Base-by-base conservation (phyloP, 208 protist genomes). In the Kentomonas sorsogonicus region DNA sequence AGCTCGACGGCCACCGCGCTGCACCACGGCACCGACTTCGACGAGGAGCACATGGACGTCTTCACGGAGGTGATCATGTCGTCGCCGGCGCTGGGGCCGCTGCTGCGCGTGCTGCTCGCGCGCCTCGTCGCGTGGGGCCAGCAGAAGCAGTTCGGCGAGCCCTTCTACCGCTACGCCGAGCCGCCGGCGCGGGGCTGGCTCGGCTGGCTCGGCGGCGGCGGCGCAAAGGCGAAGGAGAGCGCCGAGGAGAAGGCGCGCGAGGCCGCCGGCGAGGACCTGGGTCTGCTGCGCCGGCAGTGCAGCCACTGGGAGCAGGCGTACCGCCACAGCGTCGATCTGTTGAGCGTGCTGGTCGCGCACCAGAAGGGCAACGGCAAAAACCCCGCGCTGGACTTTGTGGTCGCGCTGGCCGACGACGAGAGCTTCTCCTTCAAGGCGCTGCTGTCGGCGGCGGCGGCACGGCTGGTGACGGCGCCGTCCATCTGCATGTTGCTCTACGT, bases 21-120 rank as follows among this genome's bases (percentile, higher is more conserved):
- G 46, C 82, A 91, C 44, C 86, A 94, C 72, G 65, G 47, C 46
- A 84, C 73, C 9, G 53, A 60, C 15, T 75, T 77, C 18, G 40
- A 65, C 23, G 69, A 87, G 53, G 61, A 57, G 11, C 39, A 56
- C n/a, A 79, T 85, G 44, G 86, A 94, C 58, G 40, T 87, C 18
- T 94, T 91, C 53, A 88, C 77, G 43, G 81, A 89, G 52, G 66
- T 83, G 45, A 83, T 91, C 18, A 65, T 94, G 64, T 65, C 66
- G 3, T 85, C 60, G 18, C 53, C 65, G 1, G 38, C 56, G 13
- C 67, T 94, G 11, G 3, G 46, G 2, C 20, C 53, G 6, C 74
- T 86, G 44, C 27, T 94, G 10, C 25, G 23, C 13, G 46, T 55
- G 3, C 67, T 94, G 22, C 64, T 94, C 13, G 38, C 60, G 26